A percentile compares a stretch with the other conserved stretches of the same genome.
phyloP scores from a whole-genome alignment of 2,329 filamentous ascomycete species.

The Dryadomyces quercivorus region DNA sequence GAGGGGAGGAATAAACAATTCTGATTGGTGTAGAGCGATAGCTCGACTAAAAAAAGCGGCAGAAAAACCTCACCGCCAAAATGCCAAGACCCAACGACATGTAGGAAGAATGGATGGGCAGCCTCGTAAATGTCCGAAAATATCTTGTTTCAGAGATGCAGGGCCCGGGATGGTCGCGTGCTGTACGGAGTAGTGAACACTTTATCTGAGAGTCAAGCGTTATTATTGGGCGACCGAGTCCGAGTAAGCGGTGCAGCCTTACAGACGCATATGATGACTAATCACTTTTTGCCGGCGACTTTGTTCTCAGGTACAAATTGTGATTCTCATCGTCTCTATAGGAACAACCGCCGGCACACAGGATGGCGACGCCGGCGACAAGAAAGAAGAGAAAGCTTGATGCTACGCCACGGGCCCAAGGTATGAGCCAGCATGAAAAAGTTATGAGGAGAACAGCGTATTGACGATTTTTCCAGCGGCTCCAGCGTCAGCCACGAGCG shows the following conservation, averaged over 20 bases:
- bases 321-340: too few species aligned
- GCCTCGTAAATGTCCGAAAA: not conserved
- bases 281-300: not conserved
- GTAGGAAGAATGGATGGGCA: not conserved
- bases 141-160: too few species aligned
- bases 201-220: not conserved
- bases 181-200: too few species aligned
- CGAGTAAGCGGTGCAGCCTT: not conserved
- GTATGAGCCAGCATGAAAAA: constrained; percentile 17
- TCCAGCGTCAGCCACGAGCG: not conserved
- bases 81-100: not conserved
- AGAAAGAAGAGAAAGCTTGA: constrained; percentile 28
- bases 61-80: constrained; percentile 12
- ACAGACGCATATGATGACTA: not conserved
- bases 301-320: too few species aligned
- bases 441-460: not conserved
- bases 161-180: too few species aligned
- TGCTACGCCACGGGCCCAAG: constrained; percentile 17
- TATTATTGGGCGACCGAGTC: not conserved
- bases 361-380: not conserved
- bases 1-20: not conserved
- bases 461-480: not conserved
- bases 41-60: constrained; percentile 6
- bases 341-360: too few species aligned
- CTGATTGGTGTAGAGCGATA: constrained; percentile 6